phyloP scores from a whole-genome alignment of 257 asterid genomes.

The Nicotiana undulata region DNA sequence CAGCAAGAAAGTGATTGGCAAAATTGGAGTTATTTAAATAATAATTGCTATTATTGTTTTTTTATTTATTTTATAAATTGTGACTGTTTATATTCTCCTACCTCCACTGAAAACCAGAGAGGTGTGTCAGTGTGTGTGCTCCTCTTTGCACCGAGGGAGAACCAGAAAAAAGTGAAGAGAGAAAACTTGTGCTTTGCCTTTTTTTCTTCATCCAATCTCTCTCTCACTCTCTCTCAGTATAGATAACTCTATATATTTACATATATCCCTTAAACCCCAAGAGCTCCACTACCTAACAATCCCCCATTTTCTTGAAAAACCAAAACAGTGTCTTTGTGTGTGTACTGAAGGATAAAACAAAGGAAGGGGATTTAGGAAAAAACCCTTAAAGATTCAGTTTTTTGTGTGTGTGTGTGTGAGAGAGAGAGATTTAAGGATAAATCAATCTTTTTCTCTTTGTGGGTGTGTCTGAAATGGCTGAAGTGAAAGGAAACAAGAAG shows the following conservation, averaged over 20 bases:
- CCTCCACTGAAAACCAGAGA: not conserved
- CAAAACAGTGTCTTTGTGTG: not conserved
- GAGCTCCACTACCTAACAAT: too few species aligned
- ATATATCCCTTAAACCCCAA: not conserved
- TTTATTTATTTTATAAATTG: too few species aligned
- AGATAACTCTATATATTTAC: not conserved
- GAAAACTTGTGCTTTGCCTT: not conserved
- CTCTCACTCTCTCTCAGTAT: not conserved
- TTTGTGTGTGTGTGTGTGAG: not conserved
- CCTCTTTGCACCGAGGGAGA: not conserved
- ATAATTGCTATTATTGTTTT: not conserved
- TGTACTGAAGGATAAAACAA: not conserved
- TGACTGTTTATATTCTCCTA: not conserved
- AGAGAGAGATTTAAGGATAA: not conserved
- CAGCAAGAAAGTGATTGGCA: not conserved
- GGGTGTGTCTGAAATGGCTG: slow-evolving; percentile 29
- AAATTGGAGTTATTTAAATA: not conserved
- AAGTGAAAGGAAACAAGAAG: slow-evolving; percentile 30
- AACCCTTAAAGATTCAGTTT: not conserved
- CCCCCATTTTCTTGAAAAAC: too few species aligned
- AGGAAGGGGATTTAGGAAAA: not conserved
- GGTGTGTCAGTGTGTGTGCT: not conserved
- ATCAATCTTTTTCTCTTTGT: slow-evolving; percentile 2
- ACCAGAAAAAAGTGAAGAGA: not conserved
- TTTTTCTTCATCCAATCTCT: not conserved